Base-by-base conservation (phyloP, 768 basidiomycete genomes). In the Favolaschia claudopus region DNA sequence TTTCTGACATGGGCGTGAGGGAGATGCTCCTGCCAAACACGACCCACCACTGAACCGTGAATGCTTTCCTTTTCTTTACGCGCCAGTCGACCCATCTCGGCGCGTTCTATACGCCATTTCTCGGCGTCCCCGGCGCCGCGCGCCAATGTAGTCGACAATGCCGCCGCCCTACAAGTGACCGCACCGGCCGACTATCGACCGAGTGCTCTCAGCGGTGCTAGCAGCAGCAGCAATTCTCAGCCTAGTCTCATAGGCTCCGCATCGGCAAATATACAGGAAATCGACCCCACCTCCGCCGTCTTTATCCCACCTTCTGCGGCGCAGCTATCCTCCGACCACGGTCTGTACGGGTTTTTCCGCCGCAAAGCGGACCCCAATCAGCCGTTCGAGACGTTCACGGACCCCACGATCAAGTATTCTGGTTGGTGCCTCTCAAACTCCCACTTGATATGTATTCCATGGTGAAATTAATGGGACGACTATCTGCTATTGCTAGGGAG, bases 311-410 rank as follows among this genome's bases (percentile, higher is more conserved):
- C 53, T 5, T 38, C 50, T 3, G 32, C 46, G 25, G 34, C 51
- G 12, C 55, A 58, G 24, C 50, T 65, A 2, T 58, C 56, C 25
- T 81, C 86, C 20, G 82, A 88, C 58, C 92, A 94, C 70, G 92
- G 92, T 1, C 82, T 94, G 7, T 93, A 84, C 66, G 86, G 79
- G 0, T 93, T 94, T 70, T 94, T 93, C 74, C 81, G 90, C 57
- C 80, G 76, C 65, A 85, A 82, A 67, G 74, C 79, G 20, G 77
- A 70, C 43, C 76, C 74, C 32, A 73, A 82, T 32, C 66, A 77
- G n/a, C 75, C 70, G 36, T 86, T 85, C 62, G 87, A 90, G 64
- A 82, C 79, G 2, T 64, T 64, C 34, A 24, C 43, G 33, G 63
- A 64, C 49, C 58, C 58, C 4, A 46, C 20, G 5, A 37, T 40